Evolutionary conservation across 371 early-diverging fungal species (phyloP).

Genomic region (Mucor velutinosus): DNA sequence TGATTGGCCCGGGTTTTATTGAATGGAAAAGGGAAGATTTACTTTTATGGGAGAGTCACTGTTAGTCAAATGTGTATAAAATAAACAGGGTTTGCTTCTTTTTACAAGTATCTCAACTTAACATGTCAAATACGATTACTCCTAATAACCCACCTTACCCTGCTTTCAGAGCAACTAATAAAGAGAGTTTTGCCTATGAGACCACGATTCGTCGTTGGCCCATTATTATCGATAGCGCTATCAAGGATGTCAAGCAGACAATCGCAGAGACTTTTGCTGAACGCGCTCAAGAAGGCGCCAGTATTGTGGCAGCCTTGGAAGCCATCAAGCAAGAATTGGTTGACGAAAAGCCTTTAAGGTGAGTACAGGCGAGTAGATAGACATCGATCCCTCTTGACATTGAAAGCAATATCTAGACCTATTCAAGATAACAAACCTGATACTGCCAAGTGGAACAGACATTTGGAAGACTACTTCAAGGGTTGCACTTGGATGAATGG

Average conservation of each 20-base stretch:
- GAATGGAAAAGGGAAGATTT: neutral
- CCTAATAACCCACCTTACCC: slow-evolving; percentile 69
- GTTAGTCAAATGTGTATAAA: neutral
- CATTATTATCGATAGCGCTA: slow-evolving; percentile 77
- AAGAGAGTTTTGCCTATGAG: slow-evolving; percentile 75
- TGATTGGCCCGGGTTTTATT: neutral
- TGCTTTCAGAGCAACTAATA: slow-evolving; percentile 65
- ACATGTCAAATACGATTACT: slow-evolving; percentile 32
- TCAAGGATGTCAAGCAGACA: slow-evolving; percentile 62
- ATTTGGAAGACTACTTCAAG: slow-evolving; percentile 54
- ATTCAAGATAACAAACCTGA: slow-evolving; percentile 66
- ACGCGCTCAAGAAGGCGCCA: slow-evolving; percentile 60
- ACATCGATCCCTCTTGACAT: neutral
- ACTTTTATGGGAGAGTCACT: neutral
- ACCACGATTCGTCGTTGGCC: slow-evolving; percentile 82
- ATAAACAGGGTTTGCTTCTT: neutral
- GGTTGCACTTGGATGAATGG: slow-evolving; percentile 67
- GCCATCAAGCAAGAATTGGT: slow-evolving; percentile 71
- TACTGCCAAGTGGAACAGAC: slow-evolving; percentile 64
- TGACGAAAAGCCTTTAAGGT: slow-evolving; percentile 65
- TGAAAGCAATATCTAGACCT: slow-evolving; percentile 34
- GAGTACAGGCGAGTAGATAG: neutral
- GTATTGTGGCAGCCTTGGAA: slow-evolving; percentile 60
- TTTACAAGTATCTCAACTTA: neutral
- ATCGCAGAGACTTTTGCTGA: slow-evolving; percentile 30